Evolutionary conservation across 2,329 filamentous ascomycete species (phyloP), one percentile per base, ranked within the genome.

Genomic region (Aspergillus costaricaensis): DNA sequence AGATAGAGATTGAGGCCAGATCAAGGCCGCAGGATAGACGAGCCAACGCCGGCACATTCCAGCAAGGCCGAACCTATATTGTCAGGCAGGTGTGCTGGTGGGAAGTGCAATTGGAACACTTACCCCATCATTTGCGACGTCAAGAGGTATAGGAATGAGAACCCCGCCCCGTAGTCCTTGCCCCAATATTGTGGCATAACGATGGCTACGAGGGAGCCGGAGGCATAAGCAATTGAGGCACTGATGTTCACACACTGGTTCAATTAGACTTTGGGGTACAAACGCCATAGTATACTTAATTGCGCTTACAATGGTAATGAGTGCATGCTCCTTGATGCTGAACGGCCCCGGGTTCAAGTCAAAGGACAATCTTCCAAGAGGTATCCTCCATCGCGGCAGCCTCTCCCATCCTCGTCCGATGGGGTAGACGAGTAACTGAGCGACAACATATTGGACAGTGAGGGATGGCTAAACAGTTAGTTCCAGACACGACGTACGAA

Each of bases 171-270:
- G 17, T 65, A 73, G 38, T 76, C 72, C 4, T 65, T 68, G 55
- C 71, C 65, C 73, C 74, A 76, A 51, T 72, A 76, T 2, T 72
- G 68, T 9, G 72, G 73, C 54, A 72, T 75, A 43, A 67, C 64
- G 44, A 76, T 76, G 3, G 73, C 70, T 3, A 75, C 70, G 6
- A 75, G 62, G 2, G 72, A 68, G 14, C 70, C 61, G n/a, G 59
- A 59, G 6, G 72, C 70, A 21, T 72, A 72, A 1, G 69, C 67
- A 8, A 47, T 67, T 41, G 65, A 67, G 27, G 68, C 65, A 49
- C 70, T 72, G 30, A 73, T 73, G 47, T 73, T 73, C 36, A 73
- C 71, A 30, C 70, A 71, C 67, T 69, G 15, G 19, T 23, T 27
- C 14, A 9, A 19, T 47, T 14, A 55, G 50, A 0, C 41, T 44